Conservation (phyloP, 176 grass and related monocot species). For the Chrysopogon serrulatus region DNA sequence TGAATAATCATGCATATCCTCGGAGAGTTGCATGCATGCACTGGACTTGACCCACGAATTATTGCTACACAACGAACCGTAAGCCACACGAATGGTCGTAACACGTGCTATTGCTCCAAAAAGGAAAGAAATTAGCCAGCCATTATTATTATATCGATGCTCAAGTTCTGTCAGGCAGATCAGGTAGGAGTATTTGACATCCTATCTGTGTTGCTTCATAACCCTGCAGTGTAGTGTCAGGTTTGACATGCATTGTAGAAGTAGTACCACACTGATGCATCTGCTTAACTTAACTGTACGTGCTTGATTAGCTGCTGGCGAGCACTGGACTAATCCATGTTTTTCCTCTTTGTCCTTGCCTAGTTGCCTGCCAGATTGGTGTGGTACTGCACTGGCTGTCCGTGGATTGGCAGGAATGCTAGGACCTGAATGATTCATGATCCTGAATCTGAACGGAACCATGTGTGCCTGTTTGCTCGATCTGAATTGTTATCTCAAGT, state of each 20-base stretch:
- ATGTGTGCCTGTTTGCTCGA: constrained; percentile 8
- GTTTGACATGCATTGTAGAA: not conserved
- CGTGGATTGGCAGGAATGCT: constrained; percentile 23
- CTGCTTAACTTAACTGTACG: not conserved
- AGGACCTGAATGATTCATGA: constrained; percentile 19
- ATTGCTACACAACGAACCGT: constrained; percentile 14
- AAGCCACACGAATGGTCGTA: not conserved
- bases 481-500: not conserved
- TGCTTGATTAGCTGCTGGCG: not conserved
- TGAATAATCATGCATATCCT: not conserved
- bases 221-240: constrained; percentile 1
- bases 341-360: not conserved
- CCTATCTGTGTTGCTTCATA: constrained; percentile 12
- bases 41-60: constrained; percentile 22
- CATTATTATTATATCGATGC: not conserved
- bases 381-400: not conserved
- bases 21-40: not conserved
- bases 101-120: not conserved
- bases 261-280: not conserved
- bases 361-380: not conserved
- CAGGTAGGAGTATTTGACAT: constrained; percentile 23
- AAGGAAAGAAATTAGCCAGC: not conserved
- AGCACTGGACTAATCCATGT: not conserved
- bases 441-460: constrained; percentile 21
- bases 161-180: constrained; percentile 18